phyloP scores from a whole-genome alignment of 768 basidiomycete genomes.

The Guyanaporus albipodus region DNA sequence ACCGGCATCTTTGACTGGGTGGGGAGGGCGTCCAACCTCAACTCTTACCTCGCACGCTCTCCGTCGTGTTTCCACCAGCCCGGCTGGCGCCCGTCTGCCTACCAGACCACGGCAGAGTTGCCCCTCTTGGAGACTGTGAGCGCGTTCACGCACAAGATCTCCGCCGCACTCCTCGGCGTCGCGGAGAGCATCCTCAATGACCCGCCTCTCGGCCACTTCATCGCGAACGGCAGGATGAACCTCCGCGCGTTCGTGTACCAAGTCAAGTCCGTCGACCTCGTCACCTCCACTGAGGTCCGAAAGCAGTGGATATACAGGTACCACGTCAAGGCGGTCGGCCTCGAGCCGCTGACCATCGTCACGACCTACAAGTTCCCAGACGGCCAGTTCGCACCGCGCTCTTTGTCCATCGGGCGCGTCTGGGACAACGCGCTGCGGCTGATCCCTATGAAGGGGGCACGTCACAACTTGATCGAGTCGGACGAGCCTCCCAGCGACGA shows the following conservation, averaged over 20 bases:
- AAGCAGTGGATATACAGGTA: conserved; percentile 17
- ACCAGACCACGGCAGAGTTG: background rate
- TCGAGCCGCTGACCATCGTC: conserved; percentile 14
- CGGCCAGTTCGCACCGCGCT: background rate
- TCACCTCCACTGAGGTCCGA: conserved; percentile 3
- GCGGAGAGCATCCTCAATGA: conserved; percentile 20
- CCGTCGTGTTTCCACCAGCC: conserved; percentile 21
- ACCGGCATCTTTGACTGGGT: conserved; percentile 28
- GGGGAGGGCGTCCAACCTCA: conserved; percentile 23
- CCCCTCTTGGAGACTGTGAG: conserved; percentile 13
- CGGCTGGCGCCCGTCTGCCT: conserved; percentile 7
- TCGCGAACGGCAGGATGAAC: conserved; percentile 30
- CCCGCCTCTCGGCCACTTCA: conserved; percentile 28
- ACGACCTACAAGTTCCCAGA: conserved; percentile 12
- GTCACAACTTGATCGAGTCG: background rate
- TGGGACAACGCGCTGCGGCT: conserved; percentile 22
- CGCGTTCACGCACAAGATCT: conserved; percentile 14
- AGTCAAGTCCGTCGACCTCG: conserved; percentile 12
- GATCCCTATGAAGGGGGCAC: background rate
- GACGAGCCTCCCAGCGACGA: conserved; percentile 4
- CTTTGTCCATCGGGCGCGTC: conserved; percentile 18
- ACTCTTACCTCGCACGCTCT: conserved; percentile 24
- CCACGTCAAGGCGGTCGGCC: conserved; percentile 17
- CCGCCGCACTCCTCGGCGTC: conserved; percentile 10
- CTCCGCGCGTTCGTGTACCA: conserved; percentile 23